phyloP scores from a whole-genome alignment of 1,139 yeast species.

The Fermentozyma sake region DNA sequence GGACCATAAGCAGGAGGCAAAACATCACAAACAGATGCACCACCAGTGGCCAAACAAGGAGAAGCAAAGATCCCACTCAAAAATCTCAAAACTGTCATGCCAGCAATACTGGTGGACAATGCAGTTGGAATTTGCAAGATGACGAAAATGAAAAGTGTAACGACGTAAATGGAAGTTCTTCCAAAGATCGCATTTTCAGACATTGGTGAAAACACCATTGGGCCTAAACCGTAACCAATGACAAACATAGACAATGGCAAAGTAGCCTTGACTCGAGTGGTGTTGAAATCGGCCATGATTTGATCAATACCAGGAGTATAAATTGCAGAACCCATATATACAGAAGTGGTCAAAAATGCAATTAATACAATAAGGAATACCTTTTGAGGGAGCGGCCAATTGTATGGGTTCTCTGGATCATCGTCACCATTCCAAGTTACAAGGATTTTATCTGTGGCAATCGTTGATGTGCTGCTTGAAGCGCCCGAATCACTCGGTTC shows the following conservation, averaged over 20 bases:
- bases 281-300: conserved; percentile 23
- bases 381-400: conserved; percentile 46
- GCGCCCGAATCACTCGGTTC: conserved; percentile 1
- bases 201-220: conserved; percentile 35
- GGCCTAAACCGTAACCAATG: conserved; percentile 38
- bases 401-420: conserved; percentile 56
- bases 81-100: conserved; percentile 29
- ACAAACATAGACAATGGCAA: conserved; percentile 35
- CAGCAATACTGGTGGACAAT: conserved; percentile 24
- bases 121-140: conserved; percentile 32
- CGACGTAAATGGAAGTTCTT: conserved; percentile 37
- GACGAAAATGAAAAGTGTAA: conserved; percentile 25
- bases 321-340: conserved; percentile 60
- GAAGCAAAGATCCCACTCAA: conserved; percentile 32
- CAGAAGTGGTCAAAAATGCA: conserved; percentile 45
- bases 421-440: conserved; percentile 45
- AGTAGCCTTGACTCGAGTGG: conserved; percentile 23
- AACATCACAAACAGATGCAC: conserved; percentile 32
- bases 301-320: conserved; percentile 50
- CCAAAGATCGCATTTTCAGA: conserved; percentile 47
- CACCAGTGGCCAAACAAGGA: conserved; percentile 36
- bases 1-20: conserved; percentile 24
- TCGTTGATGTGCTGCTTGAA: conserved; percentile 1
- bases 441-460: conserved; percentile 8
- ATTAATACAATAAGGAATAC: conserved; percentile 34